Conservation (phyloP, 192 early-diverging fungal genomes). For the Geranomyces michiganensis region DNA sequence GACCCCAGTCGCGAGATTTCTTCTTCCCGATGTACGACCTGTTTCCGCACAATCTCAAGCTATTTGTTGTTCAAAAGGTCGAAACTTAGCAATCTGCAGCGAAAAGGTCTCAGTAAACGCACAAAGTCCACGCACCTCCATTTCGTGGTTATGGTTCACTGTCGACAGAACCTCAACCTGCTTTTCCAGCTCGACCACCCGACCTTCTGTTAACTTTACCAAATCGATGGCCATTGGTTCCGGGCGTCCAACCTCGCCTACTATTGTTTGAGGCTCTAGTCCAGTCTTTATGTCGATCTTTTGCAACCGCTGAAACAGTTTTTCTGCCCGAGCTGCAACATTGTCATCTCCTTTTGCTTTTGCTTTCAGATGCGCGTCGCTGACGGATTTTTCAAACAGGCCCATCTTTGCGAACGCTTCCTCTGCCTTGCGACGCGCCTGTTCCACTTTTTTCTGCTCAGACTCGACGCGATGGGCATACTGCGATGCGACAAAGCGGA, state of each 20-base stretch:
- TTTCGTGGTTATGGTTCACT: constrained; percentile 49
- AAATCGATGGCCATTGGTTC: constrained; percentile 47
- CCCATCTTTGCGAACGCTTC: constrained; percentile 43
- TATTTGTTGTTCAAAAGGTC: neutral
- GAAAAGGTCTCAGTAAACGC: too few species aligned
- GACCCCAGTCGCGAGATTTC: constrained; percentile 54
- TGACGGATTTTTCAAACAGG: constrained; percentile 26
- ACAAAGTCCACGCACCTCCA: constrained; percentile 28
- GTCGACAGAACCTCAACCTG: constrained; percentile 29
- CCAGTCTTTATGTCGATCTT: constrained; percentile 64
- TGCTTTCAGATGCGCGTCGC: constrained; percentile 8
- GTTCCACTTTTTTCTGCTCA: constrained; percentile 46
- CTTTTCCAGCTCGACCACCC: constrained; percentile 39
- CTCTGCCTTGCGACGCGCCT: constrained; percentile 43
- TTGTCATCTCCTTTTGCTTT: constrained; percentile 14
- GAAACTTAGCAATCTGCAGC: neutral
- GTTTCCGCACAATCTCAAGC: constrained; percentile 42
- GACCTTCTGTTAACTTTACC: constrained; percentile 36
- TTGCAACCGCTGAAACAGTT: constrained; percentile 54
- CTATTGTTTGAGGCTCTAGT: constrained; percentile 44
- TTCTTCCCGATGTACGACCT: constrained; percentile 50
- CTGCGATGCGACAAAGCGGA: constrained; percentile 53
- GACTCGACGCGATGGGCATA: constrained; percentile 40
- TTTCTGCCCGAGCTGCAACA: constrained; percentile 24
- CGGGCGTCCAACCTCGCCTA: constrained; percentile 22